Evolutionary conservation across 73 alveolate genomes (phyloP), one percentile per base, ranked within the genome.

Genomic region (Paramecium octaurelia): DNA sequence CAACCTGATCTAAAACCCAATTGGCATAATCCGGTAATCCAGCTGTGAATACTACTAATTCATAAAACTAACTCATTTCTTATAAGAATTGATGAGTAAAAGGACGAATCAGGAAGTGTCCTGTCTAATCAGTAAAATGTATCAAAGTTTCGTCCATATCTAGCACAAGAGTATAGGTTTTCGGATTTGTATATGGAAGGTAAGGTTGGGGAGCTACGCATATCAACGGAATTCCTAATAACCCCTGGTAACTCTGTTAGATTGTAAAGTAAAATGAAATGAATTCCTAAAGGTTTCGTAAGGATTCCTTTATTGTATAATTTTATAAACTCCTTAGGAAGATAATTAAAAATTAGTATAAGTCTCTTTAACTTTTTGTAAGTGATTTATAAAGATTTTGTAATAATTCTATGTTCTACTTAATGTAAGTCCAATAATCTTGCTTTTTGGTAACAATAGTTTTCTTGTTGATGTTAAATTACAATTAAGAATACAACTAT

Each of bases 141-240:
- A 97, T 99, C 77, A 98, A 85, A 36, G 99, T 98, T 93, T 98
- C 99, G 92, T 98, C 99, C 73, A 98, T 92, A 94, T 98, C 99
- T 58, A 97, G 93, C 0, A 97, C 99, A 38, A 98, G 87, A 90
- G 99, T 96, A 93, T 97, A 98, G 12, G 38, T 35, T 31, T 46
- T 48, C 14, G 87, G 91, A 46, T 89, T 88, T 7, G 38, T 42
- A 8, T 38, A 71, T 0, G 94, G 94, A 21, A 89, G 77, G 29
- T 89, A 89, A 2, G 94, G 94, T 0, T 16, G 59, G 11, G 94
- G 94, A 16, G 94, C 94, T 8, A 83, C 88, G 46, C 85, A 71
- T 14, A 89, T 48, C 7, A 89, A 89, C 6, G 94, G 94, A 8
- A 89, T 89, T 24, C 91, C 91, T 8, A 80, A 11, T 80, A 80